Conservation (phyloP, 2,329 filamentous ascomycete species). For the Magnaporthiopsis incrustans region DNA sequence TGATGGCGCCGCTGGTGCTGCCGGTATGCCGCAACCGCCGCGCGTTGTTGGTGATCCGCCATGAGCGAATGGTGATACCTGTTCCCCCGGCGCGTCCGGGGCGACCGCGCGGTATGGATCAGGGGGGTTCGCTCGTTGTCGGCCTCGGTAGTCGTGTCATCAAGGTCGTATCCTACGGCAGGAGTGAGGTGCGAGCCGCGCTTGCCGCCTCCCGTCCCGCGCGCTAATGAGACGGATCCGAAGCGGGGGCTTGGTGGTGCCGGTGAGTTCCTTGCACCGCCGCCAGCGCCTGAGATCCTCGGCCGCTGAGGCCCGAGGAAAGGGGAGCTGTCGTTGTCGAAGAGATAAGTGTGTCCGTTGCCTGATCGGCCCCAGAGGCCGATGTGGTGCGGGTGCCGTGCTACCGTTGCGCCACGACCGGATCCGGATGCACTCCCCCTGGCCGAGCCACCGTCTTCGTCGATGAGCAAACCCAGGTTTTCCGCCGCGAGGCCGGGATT, state of each 20-base stretch:
- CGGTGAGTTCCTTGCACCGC: constrained; percentile 46
- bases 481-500: constrained; percentile 58
- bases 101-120: constrained; percentile 52
- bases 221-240: constrained; percentile 14
- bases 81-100: constrained; percentile 36
- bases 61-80: constrained; percentile 3
- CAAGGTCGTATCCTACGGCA: constrained; percentile 67
- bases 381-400: constrained; percentile 68
- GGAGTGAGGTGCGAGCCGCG: constrained; percentile 12
- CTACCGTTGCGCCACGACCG: constrained; percentile 51
- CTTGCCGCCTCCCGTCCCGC: constrained; percentile 14
- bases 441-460: constrained; percentile 57
- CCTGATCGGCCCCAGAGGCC: constrained; percentile 64
- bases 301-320: constrained; percentile 7
- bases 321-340: constrained; percentile 74
- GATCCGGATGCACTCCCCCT: constrained; percentile 55
- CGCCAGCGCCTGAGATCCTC: constrained; percentile 34
- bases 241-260: constrained; percentile 64
- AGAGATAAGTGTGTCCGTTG: constrained; percentile 62
- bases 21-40: constrained; percentile 53
- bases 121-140: constrained; percentile 87
- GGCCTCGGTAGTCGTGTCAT: constrained; percentile 62
- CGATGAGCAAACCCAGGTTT: constrained; percentile 33
- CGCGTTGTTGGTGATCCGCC: neutral
- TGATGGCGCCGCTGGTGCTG: constrained; percentile 26